phyloP scores from a whole-genome alignment of 1,284 basidiomycete genomes.

The Austropuccinia psidii region DNA sequence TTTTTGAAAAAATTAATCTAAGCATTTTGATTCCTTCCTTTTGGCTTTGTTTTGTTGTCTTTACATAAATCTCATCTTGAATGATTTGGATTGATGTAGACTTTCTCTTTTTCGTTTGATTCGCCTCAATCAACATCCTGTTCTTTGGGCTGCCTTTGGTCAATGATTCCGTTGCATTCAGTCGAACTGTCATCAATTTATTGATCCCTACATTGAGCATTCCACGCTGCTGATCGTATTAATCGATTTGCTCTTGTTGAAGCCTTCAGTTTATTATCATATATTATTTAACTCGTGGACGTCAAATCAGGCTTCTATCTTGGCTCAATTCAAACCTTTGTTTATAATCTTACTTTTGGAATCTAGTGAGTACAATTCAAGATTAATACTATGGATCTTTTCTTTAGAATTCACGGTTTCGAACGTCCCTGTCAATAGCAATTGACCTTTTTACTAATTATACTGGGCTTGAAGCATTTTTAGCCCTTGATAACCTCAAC shows the following conservation, averaged over 20 bases:
- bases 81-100: too few species aligned
- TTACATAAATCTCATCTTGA: too few species aligned
- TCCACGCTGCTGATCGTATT: constrained; percentile 6
- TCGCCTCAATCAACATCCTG: too few species aligned
- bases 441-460: background rate
- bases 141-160: background rate
- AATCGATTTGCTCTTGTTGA: constrained; percentile 23
- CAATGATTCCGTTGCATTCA: too few species aligned
- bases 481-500: background rate
- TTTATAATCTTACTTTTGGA: constrained; percentile 5
- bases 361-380: background rate
- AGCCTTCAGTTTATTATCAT: constrained; percentile 27
- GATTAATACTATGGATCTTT: background rate
- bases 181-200: constrained; percentile 16
- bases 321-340: too few species aligned
- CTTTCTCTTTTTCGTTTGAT: too few species aligned
- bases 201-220: constrained; percentile 32
- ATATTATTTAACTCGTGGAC: constrained; percentile 6
- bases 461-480: too few species aligned
- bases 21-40: background rate
- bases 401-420: background rate
- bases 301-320: background rate
- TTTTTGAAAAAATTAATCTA: background rate
- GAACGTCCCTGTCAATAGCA: background rate
- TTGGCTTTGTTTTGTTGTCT: background rate